Percentiles rank a stretch among this genome's conserved stretches.
phyloP scores from a whole-genome alignment of 2,329 filamentous ascomycete species.

The Aspergillus sp. region DNA sequence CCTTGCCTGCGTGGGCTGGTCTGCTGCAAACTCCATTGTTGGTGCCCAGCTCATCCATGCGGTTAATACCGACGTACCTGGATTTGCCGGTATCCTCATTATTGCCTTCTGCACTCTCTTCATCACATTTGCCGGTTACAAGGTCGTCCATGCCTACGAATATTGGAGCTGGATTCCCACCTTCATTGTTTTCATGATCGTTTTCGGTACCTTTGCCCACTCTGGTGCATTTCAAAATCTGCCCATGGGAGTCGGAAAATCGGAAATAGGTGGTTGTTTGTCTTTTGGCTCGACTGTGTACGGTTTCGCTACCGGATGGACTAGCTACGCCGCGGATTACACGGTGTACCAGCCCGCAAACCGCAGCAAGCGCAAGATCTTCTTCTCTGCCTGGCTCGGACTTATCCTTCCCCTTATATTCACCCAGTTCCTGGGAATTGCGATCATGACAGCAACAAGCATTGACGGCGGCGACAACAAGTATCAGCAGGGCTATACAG shows the following conservation, averaged over 20 bases:
- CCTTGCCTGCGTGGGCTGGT: slow-evolving; percentile 69
- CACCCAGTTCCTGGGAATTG: slow-evolving; percentile 67
- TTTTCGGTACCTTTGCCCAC: slow-evolving; percentile 63
- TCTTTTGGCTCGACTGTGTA: slow-evolving; percentile 64
- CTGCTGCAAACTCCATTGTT: slow-evolving; percentile 72
- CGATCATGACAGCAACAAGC: slow-evolving; percentile 61
- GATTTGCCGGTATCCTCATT: slow-evolving; percentile 69
- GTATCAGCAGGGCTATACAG: slow-evolving; percentile 52
- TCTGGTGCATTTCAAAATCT: slow-evolving; percentile 61
- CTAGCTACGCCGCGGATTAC: slow-evolving; percentile 70
- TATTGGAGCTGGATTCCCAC: slow-evolving; percentile 70
- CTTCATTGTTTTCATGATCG: slow-evolving; percentile 67
- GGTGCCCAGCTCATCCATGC: slow-evolving; percentile 73
- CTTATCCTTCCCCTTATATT: slow-evolving; percentile 69
- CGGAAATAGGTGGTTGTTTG: slow-evolving; percentile 59
- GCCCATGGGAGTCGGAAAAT: slow-evolving; percentile 55
- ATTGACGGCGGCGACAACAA: slow-evolving; percentile 50
- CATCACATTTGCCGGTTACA: slow-evolving; percentile 71
- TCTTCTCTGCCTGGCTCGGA: slow-evolving; percentile 64
- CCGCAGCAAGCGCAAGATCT: slow-evolving; percentile 58
- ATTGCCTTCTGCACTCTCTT: slow-evolving; percentile 64
- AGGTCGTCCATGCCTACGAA: slow-evolving; percentile 72
- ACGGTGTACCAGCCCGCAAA: slow-evolving; percentile 69
- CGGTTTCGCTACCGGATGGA: slow-evolving; percentile 69
- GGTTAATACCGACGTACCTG: slow-evolving; percentile 65